Conservation (phyloP, 495 filamentous ascomycete species). For the Penicillium dipodomyicola region DNA sequence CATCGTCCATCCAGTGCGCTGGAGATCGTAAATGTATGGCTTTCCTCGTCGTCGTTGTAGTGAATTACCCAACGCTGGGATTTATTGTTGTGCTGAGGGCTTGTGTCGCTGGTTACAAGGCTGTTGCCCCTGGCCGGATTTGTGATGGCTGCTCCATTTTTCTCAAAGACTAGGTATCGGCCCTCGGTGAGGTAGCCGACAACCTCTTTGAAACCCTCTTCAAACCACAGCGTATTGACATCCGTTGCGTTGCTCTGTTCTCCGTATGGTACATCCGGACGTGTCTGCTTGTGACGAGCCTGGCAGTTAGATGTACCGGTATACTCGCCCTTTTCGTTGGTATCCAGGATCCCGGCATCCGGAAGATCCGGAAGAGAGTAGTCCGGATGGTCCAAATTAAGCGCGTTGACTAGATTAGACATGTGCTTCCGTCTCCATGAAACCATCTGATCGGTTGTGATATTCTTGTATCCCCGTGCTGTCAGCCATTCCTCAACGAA, state of each 20-base stretch:
- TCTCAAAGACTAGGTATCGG: conserved; percentile 43
- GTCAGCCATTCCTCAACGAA: conserved; percentile 55
- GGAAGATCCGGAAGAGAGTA: conserved; percentile 46
- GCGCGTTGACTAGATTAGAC: conserved; percentile 52
- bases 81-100: conserved; percentile 35
- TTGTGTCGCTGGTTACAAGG: conserved; percentile 33
- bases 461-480: conserved; percentile 48
- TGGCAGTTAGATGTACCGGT: conserved; percentile 46
- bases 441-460: conserved; percentile 49
- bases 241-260: conserved; percentile 34
- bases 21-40: conserved; percentile 44
- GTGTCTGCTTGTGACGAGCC: conserved; percentile 29
- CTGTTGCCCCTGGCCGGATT: conserved; percentile 19
- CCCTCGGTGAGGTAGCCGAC: conserved; percentile 54
- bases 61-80: conserved; percentile 53
- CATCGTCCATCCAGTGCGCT: conserved; percentile 49
- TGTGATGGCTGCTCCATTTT: conserved; percentile 32
- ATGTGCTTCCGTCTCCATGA: conserved; percentile 54
- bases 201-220: conserved; percentile 53
- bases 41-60: conserved; percentile 37
- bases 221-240: conserved; percentile 38
- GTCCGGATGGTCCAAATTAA: conserved; percentile 53
- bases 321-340: conserved; percentile 36
- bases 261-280: conserved; percentile 51
- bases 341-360: conserved; percentile 38